Evolutionary conservation across 1,284 basidiomycete genomes (phyloP).

Genomic region (Phaffia rhodozyma): DNA sequence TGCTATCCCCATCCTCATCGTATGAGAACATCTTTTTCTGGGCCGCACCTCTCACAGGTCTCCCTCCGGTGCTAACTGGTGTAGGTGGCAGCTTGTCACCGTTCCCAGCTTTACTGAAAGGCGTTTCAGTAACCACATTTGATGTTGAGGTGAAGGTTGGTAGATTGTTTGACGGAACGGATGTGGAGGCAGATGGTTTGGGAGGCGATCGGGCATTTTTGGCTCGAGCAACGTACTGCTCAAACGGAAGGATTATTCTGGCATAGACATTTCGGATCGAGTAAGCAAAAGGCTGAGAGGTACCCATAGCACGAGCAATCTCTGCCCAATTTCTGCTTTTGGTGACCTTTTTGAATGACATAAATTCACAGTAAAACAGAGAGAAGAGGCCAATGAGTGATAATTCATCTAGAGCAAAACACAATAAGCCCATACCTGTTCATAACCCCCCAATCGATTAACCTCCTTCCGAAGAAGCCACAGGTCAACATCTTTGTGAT

Average conservation of each 20-base stretch:
- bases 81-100: not conserved
- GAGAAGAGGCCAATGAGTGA: not conserved
- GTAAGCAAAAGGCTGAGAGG: conserved; percentile 65
- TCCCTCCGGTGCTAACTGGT: not conserved
- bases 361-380: not conserved
- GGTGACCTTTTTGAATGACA: conserved; percentile 46
- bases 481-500: conserved; percentile 80
- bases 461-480: conserved; percentile 90
- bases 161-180: not conserved
- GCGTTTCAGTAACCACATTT: not conserved
- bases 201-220: conserved; percentile 47
- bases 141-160: not conserved
- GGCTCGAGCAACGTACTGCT: conserved; percentile 70
- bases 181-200: not conserved
- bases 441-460: conserved; percentile 72
- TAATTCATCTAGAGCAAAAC: too few species aligned
- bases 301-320: conserved; percentile 67
- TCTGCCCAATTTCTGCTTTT: conserved; percentile 74
- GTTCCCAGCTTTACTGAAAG: not conserved
- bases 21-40: conserved; percentile 2
- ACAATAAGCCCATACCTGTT: conserved; percentile 46
- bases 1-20: conserved; percentile 10
- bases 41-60: not conserved
- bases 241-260: conserved; percentile 85
- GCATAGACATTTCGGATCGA: conserved; percentile 82